These are phyloP conservation scores for Lentinula detonsa DNA, from an alignment of 768 basidiomycete species.

Conservation along the genomic window DNA sequence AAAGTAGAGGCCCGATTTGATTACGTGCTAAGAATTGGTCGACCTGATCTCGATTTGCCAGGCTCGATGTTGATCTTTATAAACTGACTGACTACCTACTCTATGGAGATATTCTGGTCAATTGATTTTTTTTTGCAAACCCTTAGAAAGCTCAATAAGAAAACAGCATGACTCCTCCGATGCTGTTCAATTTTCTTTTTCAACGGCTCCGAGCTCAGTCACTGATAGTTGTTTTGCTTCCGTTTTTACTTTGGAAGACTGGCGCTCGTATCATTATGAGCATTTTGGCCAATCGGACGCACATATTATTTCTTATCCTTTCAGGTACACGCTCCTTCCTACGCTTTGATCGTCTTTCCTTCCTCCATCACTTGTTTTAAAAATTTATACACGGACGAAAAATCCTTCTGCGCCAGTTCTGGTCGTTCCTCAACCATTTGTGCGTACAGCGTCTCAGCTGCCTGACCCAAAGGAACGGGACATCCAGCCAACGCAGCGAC, in stretches of 20 bases:
- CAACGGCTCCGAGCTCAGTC: background rate
- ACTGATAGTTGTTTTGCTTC: background rate
- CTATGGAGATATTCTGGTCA: background rate
- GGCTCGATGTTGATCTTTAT: background rate
- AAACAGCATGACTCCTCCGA: background rate
- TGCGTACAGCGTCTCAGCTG: slow-evolving; percentile 59
- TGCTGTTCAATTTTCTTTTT: background rate
- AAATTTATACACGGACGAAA: slow-evolving; percentile 74
- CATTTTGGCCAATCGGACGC: background rate
- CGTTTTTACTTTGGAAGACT: slow-evolving; percentile 5
- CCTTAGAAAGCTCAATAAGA: background rate
- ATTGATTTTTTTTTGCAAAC: background rate
- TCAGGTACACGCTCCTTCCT: background rate
- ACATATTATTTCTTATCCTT: background rate
- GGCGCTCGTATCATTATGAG: background rate
- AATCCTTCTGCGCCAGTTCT: slow-evolving; percentile 65
- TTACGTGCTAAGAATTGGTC: slow-evolving; percentile 2
- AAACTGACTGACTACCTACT: background rate
- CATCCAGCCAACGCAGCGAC: slow-evolving; percentile 45
- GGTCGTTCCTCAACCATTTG: slow-evolving; percentile 46
- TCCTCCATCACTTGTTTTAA: slow-evolving; percentile 26
- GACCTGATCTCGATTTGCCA: background rate
- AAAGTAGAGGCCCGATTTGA: background rate
- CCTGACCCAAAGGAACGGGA: slow-evolving; percentile 59
- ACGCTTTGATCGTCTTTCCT: background rate